These are phyloP conservation scores for Anthostomella pinea DNA, from an alignment of 2,329 filamentous ascomycete genomes.

Conservation along the genomic window DNA sequence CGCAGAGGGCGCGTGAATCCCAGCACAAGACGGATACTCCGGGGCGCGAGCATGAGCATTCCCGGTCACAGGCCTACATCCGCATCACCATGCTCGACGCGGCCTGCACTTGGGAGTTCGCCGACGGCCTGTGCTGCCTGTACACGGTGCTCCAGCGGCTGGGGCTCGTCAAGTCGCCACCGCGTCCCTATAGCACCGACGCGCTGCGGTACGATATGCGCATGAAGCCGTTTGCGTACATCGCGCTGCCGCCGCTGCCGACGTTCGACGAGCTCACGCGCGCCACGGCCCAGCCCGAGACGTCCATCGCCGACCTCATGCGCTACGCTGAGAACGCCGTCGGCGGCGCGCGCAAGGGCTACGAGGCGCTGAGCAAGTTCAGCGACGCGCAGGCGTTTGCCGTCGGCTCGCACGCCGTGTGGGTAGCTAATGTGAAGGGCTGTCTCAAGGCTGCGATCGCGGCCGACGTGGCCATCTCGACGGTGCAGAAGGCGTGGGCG, in stretches of 20 bases:
- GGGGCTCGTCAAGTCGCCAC: conserved; percentile 47
- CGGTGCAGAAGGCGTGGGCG: conserved; percentile 50
- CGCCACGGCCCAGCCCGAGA: conserved; percentile 40
- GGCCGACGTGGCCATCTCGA: conserved; percentile 61
- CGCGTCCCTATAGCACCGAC: conserved; percentile 64
- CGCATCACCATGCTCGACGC: conserved; percentile 63
- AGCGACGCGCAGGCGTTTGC: conserved; percentile 52
- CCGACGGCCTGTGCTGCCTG: conserved; percentile 55
- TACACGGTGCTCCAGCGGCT: conserved; percentile 66
- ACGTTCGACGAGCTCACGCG: conserved; percentile 58
- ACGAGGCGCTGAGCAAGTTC: conserved; percentile 55
- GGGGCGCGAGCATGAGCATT: conserved; percentile 41
- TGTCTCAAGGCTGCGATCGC: conserved; percentile 69
- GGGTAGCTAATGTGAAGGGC: conserved; percentile 59
- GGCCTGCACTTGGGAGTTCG: conserved; percentile 57
- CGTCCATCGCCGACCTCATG: conserved; percentile 40
- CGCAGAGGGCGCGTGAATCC: conserved; percentile 6
- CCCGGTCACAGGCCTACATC: conserved; percentile 51
- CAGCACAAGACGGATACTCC: conserved; percentile 27
- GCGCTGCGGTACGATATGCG: conserved; percentile 74
- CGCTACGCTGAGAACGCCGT: conserved; percentile 45
- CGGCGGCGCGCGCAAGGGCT: conserved; percentile 49
- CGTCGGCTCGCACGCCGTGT: conserved; percentile 57
- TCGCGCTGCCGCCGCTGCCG: conserved; percentile 67
- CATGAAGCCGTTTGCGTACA: conserved; percentile 76